These are phyloP conservation scores for Globisporangium okanoganense DNA, from an alignment of 352 stramenopile species.

Conservation along the genomic window DNA sequence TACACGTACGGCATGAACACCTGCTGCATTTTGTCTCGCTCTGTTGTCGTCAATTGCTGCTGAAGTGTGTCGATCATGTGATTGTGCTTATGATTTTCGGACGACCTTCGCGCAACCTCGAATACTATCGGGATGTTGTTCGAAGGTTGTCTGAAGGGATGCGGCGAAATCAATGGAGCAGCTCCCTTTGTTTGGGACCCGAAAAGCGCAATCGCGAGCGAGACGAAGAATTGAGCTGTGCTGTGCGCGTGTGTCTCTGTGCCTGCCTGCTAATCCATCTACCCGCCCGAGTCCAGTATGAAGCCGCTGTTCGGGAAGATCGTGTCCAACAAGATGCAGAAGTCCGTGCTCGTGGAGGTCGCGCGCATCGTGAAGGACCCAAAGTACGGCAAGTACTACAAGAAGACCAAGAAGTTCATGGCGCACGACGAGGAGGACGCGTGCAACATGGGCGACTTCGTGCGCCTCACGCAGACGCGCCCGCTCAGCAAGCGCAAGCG, in stretches of 20 bases:
- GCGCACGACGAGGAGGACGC: conserved; percentile 94
- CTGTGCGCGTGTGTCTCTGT: background rate
- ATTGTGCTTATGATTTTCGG: too few relatives aligned
- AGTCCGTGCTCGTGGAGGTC: conserved; percentile 94
- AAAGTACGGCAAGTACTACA: conserved; percentile 94
- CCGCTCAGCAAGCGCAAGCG: conserved; percentile 86
- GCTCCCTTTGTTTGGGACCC: too few relatives aligned
- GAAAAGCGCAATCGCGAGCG: background rate
- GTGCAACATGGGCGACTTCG: conserved; percentile 89
- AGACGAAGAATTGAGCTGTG: background rate
- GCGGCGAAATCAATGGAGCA: conserved; percentile 14
- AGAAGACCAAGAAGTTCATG: conserved; percentile 97
- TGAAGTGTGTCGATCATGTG: background rate
- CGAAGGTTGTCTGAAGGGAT: conserved; percentile 20
- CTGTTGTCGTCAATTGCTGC: background rate
- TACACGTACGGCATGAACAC: conserved; percentile 79
- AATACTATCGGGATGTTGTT: too few relatives aligned
- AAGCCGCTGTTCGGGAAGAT: conserved; percentile 94
- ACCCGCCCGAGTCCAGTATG: conserved; percentile 46
- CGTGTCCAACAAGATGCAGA: conserved; percentile 96
- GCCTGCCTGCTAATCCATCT: background rate
- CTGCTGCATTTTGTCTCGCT: conserved; percentile 4
- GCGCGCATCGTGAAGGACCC: conserved; percentile 92
- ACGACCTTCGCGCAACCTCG: too few relatives aligned
- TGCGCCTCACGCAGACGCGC: conserved; percentile 69